Conservation (phyloP, 1,284 basidiomycete genomes). For the Rhodotorula sp. region DNA sequence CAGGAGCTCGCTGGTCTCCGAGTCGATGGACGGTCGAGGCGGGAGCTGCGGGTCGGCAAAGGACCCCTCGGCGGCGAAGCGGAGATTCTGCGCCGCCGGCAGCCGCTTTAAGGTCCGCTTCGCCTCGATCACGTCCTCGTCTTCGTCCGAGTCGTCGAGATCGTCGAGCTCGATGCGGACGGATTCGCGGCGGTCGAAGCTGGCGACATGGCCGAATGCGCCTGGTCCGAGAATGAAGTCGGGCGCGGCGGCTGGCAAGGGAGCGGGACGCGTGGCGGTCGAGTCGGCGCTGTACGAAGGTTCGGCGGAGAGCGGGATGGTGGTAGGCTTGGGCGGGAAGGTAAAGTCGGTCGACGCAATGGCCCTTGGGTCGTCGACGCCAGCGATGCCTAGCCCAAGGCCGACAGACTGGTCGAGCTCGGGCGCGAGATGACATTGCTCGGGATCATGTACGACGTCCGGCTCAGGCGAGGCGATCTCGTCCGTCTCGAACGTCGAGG, state of each 20-base stretch:
- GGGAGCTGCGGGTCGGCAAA: constrained; percentile 49
- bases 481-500: background rate
- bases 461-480: background rate
- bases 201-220: background rate
- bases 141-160: constrained; percentile 44
- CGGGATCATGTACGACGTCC: background rate
- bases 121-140: constrained; percentile 37
- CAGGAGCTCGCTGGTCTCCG: constrained; percentile 64
- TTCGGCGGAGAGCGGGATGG: background rate
- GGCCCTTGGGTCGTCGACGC: background rate
- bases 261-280: background rate
- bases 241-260: background rate
- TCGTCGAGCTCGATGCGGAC: constrained; percentile 47
- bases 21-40: constrained; percentile 63
- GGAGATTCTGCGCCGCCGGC: constrained; percentile 43
- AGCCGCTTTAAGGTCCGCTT: constrained; percentile 42
- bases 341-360: background rate
- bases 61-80: constrained; percentile 44
- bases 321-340: background rate
- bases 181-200: constrained; percentile 16
- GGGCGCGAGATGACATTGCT: too few species aligned
- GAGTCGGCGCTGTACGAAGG: too few species aligned
- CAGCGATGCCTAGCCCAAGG: background rate
- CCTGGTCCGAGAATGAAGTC: constrained; percentile 23
- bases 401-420: background rate